These are phyloP conservation scores for Lecanoromycetidae sp. DNA, from an alignment of 2,329 filamentous ascomycete genomes.

Conservation along the genomic window DNA sequence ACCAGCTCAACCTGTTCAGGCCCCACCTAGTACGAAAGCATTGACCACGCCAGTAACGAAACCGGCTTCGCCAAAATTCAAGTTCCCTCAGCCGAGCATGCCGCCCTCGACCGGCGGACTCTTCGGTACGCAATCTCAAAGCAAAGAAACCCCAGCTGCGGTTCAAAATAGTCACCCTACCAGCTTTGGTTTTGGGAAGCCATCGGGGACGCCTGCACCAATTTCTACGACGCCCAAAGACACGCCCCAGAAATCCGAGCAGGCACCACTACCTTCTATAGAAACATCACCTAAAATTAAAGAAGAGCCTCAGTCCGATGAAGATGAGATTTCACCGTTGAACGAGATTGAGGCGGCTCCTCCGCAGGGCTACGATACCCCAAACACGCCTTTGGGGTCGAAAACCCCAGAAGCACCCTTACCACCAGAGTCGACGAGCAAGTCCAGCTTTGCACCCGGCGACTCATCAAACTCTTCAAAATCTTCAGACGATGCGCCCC, in stretches of 20 bases:
- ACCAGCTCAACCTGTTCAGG: constrained; percentile 12
- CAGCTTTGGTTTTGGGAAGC: constrained; percentile 24
- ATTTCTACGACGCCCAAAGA: constrained; percentile 26
- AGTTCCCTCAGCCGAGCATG: constrained; percentile 18
- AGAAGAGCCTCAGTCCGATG: constrained; percentile 24
- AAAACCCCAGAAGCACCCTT: constrained; percentile 29
- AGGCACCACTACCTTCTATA: constrained; percentile 6
- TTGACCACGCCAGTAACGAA: constrained; percentile 12
- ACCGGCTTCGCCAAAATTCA: constrained; percentile 13
- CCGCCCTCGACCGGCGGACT: constrained; percentile 24
- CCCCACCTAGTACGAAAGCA: constrained; percentile 5
- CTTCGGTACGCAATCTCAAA: constrained; percentile 25
- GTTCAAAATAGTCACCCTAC: constrained; percentile 24
- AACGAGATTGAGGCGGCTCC: constrained; percentile 16
- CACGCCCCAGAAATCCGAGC: constrained; percentile 17
- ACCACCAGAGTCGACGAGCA: constrained; percentile 38
- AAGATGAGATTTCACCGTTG: constrained; percentile 23
- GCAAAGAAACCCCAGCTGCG: constrained; percentile 21
- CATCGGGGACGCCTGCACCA: constrained; percentile 13
- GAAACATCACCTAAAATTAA: constrained; percentile 24
- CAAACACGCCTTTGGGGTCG: constrained; percentile 1
- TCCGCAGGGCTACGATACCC: constrained; percentile 9
- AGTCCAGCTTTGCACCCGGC: constrained; percentile 33
- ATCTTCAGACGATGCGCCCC: constrained; percentile 25
- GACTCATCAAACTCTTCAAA: constrained; percentile 32